Percentiles rank a stretch among this genome's conserved stretches.
Conservation (phyloP, 345 rosid species). For the Orychophragmus violaceus region DNA sequence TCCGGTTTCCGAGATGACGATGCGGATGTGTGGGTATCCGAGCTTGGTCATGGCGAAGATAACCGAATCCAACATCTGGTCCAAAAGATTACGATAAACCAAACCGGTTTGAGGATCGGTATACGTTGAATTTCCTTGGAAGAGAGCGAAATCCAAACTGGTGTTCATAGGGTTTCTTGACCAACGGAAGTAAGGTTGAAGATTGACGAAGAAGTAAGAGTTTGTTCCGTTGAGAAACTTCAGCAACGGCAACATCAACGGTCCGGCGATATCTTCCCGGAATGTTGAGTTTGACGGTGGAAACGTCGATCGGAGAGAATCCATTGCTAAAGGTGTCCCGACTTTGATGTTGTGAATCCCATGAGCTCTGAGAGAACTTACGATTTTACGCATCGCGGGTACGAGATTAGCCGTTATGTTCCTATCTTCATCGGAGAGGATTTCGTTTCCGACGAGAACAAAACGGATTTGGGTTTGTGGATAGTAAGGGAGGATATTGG, state of each 20-base stretch:
- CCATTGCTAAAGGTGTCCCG: constrained; percentile 75
- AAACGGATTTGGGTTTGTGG: constrained; percentile 54
- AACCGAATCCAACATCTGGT: constrained; percentile 75
- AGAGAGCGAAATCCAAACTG: constrained; percentile 47
- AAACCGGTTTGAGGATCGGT: constrained; percentile 54
- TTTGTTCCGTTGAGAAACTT: constrained; percentile 58
- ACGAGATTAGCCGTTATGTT: constrained; percentile 41
- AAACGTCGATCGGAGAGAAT: constrained; percentile 39
- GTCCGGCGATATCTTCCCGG: constrained; percentile 43
- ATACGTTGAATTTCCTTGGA: constrained; percentile 37
- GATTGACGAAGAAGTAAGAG: constrained; percentile 68
- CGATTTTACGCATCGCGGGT: constrained; percentile 61
- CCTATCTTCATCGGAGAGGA: constrained; percentile 37
- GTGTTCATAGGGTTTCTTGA: constrained; percentile 36
- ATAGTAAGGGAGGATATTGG: constrained; percentile 48
- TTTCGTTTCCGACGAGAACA: constrained; percentile 56
- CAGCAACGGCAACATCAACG: constrained; percentile 49
- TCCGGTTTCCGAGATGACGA: constrained; percentile 72
- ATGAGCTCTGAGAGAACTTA: constrained; percentile 34
- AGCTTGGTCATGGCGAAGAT: constrained; percentile 52
- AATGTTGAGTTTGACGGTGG: constrained; percentile 71
- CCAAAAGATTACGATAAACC: constrained; percentile 59
- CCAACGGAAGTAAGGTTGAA: constrained; percentile 75
- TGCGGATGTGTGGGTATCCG: constrained; percentile 43
- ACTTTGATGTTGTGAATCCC: constrained; percentile 57